Base-by-base conservation (phyloP, 805 yeast species). In the Wickerhamomyces chaumierensis region DNA sequence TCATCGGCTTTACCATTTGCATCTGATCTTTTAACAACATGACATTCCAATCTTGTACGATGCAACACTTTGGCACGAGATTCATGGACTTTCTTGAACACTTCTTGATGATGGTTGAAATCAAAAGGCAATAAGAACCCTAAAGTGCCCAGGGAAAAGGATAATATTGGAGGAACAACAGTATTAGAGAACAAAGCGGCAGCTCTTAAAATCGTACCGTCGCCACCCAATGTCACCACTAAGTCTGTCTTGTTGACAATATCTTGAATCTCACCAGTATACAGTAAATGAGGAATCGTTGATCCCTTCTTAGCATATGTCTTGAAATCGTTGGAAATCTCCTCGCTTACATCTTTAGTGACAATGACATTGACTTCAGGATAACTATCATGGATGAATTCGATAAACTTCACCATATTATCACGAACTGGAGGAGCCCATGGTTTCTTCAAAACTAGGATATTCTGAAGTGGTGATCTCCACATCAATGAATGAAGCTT, bases 151-250 rank as follows among this genome's bases (percentile, higher is more conserved):
- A 88, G 61, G 0, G 96, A 84, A 54, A 85, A 87, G 20, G 94
- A 77, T 37, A 88, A 60, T 0, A 88, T 84, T 0, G 97, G 97
- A 2, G 97, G 97, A 3, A 85, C 92, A 25, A 63, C 66, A 9
- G 67, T 67, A 51, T 76, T 74, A 39, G 80, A 75, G 53, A 88
- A 88, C 49, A 76, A 63, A 5, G 92, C 76, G 0, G 86, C 90
- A 0, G 90, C 95, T 39, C 88, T 71, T 34, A 88, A 58, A 39
- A 86, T 85, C 0, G 96, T 88, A 5, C 97, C 97, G 58, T 88
- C 97, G 16, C 97, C 97, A n/a, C 97, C 97, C 31, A 88, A 59
- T 0, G 95, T 82, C 8, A 88, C 87, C 31, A 88, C 62, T 33
- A 88, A 57, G 53, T 88, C 97, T 0, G 95, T 73, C 48, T 77